phyloP scores from a whole-genome alignment of 2,329 filamentous ascomycete genomes.

The Zymoseptoria tritici region DNA sequence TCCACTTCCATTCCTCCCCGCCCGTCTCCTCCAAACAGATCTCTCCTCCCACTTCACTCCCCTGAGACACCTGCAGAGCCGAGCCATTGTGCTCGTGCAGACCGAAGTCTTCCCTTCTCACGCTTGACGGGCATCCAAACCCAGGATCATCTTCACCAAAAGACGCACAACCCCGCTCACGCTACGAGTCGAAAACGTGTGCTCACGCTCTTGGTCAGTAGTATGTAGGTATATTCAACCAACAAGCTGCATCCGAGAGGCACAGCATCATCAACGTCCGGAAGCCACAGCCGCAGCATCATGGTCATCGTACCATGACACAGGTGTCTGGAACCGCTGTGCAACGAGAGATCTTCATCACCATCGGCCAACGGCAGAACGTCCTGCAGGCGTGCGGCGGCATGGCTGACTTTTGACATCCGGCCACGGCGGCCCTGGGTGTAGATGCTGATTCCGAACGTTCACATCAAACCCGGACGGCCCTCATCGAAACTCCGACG shows the following conservation, averaged over 20 bases:
- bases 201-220: background rate
- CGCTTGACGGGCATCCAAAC: background rate
- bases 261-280: background rate
- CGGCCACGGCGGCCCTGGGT: background rate
- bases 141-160: background rate
- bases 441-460: background rate
- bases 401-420: background rate
- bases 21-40: background rate
- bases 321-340: background rate
- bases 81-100: background rate
- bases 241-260: background rate
- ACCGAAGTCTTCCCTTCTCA: background rate
- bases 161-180: background rate
- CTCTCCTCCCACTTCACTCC: background rate
- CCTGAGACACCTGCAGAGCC: background rate
- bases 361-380: background rate
- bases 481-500: background rate
- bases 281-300: background rate
- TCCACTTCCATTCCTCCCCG: background rate
- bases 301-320: background rate
- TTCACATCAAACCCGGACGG: background rate
- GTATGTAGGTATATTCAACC: no score
- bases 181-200: background rate
- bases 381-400: background rate
- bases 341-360: background rate